Evolutionary conservation across 306 rosid genomes (phyloP), one percentile per base, ranked within the genome.

Genomic region (Hylodesmum podocarpum): DNA sequence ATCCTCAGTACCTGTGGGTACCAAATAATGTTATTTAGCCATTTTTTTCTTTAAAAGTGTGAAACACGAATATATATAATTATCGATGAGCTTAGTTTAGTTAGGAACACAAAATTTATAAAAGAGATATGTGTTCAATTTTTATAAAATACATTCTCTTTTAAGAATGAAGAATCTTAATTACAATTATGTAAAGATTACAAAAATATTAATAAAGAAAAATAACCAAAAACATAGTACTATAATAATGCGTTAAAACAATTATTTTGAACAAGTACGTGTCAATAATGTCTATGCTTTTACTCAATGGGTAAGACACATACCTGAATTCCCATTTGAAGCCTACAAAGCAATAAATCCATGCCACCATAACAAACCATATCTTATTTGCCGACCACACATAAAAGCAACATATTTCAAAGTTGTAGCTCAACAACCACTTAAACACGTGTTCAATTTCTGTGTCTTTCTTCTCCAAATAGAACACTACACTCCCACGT

Each of bases 341-440:
- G 19, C 18, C 82, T 86, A 70, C 36, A 73, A 55, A 65, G 25
- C 28, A 53, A 55, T 75, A 27, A 76, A 61, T 76, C 78, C 87
- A 85, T 83, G 64, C 43, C 65, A 75, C 63, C 64, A 9, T 51
- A 64, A 78, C 71, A 58, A 28, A 69, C 9, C 47, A 36, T 63
- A 78, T 58, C 62, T 73, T 37, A 78, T 59, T 80, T 29, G 84
- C 96, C 95, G 89, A 79, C 97, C 93, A 85, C 80, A 57, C 83
- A 78, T 28, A 27, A 37, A 37, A 41, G 14, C 79, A 34, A 41
- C 34, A 1, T 53, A 88, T 89, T 87, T 91, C 97, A 87, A 94
- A 58, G 25, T 66, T 66, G 58, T 91, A 87, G 98, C 77, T 94
- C 96, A 91, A 87, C 98, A 25, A 91, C 96, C 86, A 13, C 69